A percentile compares a stretch with the other conserved stretches of the same genome.
These are phyloP conservation scores for Metarhizium album DNA, from an alignment of 2,329 filamentous ascomycete genomes.

Conservation along the genomic window DNA sequence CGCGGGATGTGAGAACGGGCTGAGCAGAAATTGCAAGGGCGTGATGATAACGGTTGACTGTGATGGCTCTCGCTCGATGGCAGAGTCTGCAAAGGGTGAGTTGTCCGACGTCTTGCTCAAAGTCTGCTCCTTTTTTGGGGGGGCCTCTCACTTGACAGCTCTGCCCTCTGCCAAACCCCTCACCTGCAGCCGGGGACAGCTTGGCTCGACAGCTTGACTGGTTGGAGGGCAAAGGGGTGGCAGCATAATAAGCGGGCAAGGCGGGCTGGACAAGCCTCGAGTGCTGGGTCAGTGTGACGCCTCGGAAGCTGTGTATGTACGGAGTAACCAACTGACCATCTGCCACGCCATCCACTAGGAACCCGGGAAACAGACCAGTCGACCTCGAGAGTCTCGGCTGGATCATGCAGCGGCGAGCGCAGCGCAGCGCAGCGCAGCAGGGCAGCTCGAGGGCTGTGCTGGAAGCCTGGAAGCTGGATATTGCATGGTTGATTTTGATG, in stretches of 20 bases:
- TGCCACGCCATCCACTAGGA: too few species aligned
- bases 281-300: background rate
- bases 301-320: too few species aligned
- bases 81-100: slow-evolving; percentile 9
- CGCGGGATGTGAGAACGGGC: background rate
- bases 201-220: background rate
- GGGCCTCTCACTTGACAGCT: too few species aligned
- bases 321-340: too few species aligned
- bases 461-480: too few species aligned
- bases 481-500: background rate
- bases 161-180: slow-evolving; percentile 4
- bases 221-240: background rate
- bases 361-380: too few species aligned
- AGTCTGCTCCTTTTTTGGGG: slow-evolving; percentile 4
- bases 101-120: slow-evolving; percentile 4
- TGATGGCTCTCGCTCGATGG: slow-evolving; percentile 5
- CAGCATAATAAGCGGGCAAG: background rate
- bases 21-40: background rate
- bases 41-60: slow-evolving; percentile 1
- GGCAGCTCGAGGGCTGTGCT: background rate
- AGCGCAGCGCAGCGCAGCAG: too few species aligned
- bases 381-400: too few species aligned
- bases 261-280: background rate
- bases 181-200: slow-evolving; percentile 1
- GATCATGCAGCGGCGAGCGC: background rate